Conservation (phyloP, 768 basidiomycete genomes). For the Auriscalpium microsporum region DNA sequence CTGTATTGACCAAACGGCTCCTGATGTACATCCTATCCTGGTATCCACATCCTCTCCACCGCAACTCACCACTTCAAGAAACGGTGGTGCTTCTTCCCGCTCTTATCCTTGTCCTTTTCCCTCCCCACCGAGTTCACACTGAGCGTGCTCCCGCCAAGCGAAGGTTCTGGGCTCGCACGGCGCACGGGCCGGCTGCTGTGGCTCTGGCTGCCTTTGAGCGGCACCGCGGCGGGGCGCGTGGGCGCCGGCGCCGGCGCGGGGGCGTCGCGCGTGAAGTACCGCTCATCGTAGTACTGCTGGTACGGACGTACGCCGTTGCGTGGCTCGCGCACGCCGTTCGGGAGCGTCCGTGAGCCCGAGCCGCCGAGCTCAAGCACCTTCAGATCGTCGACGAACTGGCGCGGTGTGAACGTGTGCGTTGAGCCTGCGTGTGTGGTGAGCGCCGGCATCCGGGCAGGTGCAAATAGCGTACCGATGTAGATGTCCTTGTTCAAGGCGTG, state of each 20-base stretch:
- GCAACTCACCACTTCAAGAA: constrained; percentile 27
- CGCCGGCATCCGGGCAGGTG: not conserved
- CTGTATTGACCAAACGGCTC: too few relatives aligned
- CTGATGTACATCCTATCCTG: too few relatives aligned
- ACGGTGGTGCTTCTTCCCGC: constrained; percentile 70
- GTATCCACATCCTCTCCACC: too few relatives aligned
- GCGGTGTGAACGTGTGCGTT: constrained; percentile 79
- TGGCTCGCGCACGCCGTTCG: constrained; percentile 56
- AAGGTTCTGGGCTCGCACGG: constrained; percentile 36
- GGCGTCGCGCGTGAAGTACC: constrained; percentile 61
- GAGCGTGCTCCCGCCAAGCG: constrained; percentile 42
- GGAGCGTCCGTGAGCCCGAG: constrained; percentile 63
- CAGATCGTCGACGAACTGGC: constrained; percentile 78
- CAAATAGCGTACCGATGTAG: constrained; percentile 60
- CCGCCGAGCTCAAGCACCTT: constrained; percentile 84
- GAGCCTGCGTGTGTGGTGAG: constrained; percentile 50
- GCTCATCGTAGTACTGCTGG: constrained; percentile 76
- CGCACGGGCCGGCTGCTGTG: constrained; percentile 9
- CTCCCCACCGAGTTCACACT: constrained; percentile 16
- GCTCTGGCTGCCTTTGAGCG: constrained; percentile 24
- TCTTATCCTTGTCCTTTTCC: constrained; percentile 38
- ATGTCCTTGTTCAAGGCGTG: constrained; percentile 75
- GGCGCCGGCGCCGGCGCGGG: constrained; percentile 38
- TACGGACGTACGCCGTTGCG: constrained; percentile 39
- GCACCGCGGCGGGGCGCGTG: constrained; percentile 26